Evolutionary conservation across 139 green algal species (phyloP).

Genomic region (Chlamydomonas sphaeroides): DNA sequence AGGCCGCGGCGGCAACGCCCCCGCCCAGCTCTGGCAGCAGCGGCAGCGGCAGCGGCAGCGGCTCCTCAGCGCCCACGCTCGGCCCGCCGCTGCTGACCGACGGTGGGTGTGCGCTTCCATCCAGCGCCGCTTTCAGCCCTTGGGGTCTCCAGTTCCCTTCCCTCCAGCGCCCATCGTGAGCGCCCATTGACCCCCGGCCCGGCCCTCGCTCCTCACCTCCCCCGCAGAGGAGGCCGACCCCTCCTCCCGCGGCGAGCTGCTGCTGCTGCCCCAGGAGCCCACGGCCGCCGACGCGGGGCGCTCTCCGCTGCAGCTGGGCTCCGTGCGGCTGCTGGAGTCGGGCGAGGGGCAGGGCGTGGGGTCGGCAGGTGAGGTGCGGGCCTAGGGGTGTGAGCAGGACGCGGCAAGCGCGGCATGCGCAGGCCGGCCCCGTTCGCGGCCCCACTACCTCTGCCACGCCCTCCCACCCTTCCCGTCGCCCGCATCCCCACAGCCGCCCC

Average conservation of each 20-base stretch:
- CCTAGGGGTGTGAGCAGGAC: no score
- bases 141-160: no score
- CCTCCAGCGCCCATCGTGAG: no score
- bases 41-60: not conserved
- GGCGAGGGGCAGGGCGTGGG: conserved; percentile 11
- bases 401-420: no score
- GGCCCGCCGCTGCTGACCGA: conserved; percentile 23
- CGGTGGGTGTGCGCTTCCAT: not conserved
- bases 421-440: no score
- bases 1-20: not conserved
- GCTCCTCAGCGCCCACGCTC: not conserved
- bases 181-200: no score
- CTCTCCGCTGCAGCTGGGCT: not conserved
- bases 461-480: no score
- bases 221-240: conserved; percentile 6
- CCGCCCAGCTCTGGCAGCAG: not conserved
- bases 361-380: not conserved
- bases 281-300: no score
- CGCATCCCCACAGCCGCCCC: no score
- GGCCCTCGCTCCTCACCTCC: no score
- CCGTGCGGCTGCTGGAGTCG: not conserved
- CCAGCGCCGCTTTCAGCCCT: no score
- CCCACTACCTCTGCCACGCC: no score
- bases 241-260: not conserved
- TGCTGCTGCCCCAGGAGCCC: not conserved